These are phyloP conservation scores for Udeniomyces megalosporus DNA, from an alignment of 768 basidiomycete genomes.

Conservation along the genomic window DNA sequence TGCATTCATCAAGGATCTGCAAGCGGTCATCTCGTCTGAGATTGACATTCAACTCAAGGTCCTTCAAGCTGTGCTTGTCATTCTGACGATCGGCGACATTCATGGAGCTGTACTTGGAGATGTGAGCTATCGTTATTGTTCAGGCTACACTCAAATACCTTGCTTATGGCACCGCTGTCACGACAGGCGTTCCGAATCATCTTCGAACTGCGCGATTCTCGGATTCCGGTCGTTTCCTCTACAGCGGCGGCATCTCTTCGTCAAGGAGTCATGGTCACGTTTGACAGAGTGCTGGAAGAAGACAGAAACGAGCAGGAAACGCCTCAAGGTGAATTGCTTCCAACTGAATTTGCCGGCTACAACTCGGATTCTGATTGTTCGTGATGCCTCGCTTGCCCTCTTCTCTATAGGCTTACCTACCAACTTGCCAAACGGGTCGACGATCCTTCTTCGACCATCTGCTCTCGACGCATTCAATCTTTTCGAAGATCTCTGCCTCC, in stretches of 20 bases:
- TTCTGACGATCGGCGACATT: slow-evolving; percentile 69
- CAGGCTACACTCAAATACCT: neutral
- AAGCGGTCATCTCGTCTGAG: slow-evolving; percentile 74
- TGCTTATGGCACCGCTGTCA: neutral
- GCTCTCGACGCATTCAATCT: slow-evolving; percentile 71
- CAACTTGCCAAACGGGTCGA: slow-evolving; percentile 56
- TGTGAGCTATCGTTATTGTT: slow-evolving; percentile 35
- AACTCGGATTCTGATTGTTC: neutral
- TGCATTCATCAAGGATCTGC: slow-evolving; percentile 65
- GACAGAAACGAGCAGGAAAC: too few species aligned
- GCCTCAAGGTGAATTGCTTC: too few species aligned
- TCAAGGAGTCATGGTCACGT: slow-evolving; percentile 92
- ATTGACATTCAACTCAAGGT: slow-evolving; percentile 94
- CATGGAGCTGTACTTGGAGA: slow-evolving; percentile 66
- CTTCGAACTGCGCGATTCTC: slow-evolving; percentile 87
- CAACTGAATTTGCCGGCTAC: too few species aligned
- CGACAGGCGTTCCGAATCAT: slow-evolving; percentile 71
- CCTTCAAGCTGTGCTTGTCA: slow-evolving; percentile 74
- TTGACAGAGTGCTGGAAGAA: slow-evolving; percentile 80
- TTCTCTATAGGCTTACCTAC: too few species aligned
- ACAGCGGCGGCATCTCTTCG: slow-evolving; percentile 92
- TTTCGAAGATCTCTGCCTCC: slow-evolving; percentile 80
- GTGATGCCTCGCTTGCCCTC: too few species aligned
- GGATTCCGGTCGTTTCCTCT: slow-evolving; percentile 88
- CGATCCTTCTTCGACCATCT: slow-evolving; percentile 49